Percentiles rank a stretch among this genome's conserved stretches.
phyloP scores from a whole-genome alignment of 1,284 basidiomycete genomes.

The Ustilago esculenta region DNA sequence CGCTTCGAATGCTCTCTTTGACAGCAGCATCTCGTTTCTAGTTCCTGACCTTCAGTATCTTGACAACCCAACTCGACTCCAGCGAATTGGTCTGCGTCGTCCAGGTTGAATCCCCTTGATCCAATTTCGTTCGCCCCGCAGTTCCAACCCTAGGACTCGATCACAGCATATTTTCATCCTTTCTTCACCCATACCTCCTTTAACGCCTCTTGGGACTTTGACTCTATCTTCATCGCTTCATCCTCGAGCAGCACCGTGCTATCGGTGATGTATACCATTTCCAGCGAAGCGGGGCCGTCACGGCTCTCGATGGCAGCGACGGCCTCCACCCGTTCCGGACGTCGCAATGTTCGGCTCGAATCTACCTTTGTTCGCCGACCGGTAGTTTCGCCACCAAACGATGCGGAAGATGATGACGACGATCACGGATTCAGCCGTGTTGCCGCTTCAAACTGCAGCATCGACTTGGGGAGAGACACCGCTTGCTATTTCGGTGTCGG shows the following conservation, averaged over 20 bases:
- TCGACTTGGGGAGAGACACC: conserved; percentile 10
- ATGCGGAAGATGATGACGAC: conserved; percentile 3
- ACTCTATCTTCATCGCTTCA: background rate
- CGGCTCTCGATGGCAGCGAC: conserved; percentile 7
- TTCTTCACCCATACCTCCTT: background rate
- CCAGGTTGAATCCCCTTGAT: too few species aligned
- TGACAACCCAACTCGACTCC: too few species aligned
- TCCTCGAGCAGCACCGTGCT: background rate
- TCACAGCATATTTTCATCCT: background rate
- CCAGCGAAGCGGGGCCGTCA: conserved; percentile 28
- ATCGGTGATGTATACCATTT: background rate
- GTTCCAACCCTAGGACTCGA: too few species aligned
- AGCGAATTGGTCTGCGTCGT: too few species aligned
- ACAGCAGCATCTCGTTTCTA: conserved; percentile 13
- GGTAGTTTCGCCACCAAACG: too few species aligned
- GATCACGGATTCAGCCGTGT: background rate
- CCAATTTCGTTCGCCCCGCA: too few species aligned
- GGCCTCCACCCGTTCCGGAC: background rate
- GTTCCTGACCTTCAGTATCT: background rate
- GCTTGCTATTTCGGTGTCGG: conserved; percentile 5
- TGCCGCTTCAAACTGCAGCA: background rate
- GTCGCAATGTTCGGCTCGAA: background rate
- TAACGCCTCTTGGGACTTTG: background rate
- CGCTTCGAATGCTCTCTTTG: conserved; percentile 13
- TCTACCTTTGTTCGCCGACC: background rate